Conservation (phyloP, 495 filamentous ascomycete genomes). For the Parathielavia appendiculata region DNA sequence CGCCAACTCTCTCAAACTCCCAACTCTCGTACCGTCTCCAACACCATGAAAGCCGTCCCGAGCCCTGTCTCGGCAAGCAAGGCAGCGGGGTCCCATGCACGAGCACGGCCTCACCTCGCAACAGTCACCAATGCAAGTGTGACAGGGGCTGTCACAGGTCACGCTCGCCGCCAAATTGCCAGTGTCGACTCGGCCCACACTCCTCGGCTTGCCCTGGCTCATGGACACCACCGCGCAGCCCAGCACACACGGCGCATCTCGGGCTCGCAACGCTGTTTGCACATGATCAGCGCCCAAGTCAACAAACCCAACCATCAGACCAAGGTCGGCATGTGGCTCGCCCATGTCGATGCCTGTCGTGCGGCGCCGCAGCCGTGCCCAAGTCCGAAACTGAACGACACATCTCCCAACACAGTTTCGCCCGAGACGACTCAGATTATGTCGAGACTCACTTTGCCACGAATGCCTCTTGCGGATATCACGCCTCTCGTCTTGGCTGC, state of each 20-base stretch:
- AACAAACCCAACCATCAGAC: background rate
- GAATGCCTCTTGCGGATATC: conserved; percentile 18
- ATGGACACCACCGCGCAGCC: background rate
- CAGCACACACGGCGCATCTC: conserved; percentile 3
- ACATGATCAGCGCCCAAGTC: background rate
- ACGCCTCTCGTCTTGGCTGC: background rate
- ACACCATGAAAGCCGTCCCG: background rate
- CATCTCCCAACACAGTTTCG: background rate
- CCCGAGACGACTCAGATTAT: background rate
- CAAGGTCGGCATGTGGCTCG: conserved; percentile 11
- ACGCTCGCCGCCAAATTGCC: background rate
- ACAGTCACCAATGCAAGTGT: background rate
- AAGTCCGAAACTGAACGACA: background rate
- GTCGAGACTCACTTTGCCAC: background rate
- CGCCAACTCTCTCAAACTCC: background rate
- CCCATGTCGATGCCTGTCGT: background rate
- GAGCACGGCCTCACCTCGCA: background rate
- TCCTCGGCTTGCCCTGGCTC: background rate
- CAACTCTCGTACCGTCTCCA: background rate
- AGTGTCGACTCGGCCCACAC: background rate
- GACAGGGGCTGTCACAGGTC: too few relatives aligned
- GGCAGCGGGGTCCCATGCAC: background rate
- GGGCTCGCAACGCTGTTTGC: background rate
- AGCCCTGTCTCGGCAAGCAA: background rate
- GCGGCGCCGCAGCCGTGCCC: background rate